Conservation (phyloP, 306 rosid genomes). For the Lupinus albus region DNA sequence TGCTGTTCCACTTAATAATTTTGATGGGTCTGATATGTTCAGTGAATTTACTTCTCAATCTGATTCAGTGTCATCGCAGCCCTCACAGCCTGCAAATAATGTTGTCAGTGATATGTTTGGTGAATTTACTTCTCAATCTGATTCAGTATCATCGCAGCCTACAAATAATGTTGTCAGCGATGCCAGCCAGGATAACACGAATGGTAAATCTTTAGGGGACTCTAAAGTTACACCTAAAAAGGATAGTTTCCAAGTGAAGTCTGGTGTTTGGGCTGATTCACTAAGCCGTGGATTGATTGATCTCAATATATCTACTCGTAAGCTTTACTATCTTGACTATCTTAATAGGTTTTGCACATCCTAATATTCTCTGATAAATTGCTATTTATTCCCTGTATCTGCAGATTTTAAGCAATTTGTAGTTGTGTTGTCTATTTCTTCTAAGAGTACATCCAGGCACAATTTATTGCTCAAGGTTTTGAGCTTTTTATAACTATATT, state of each 20-base stretch:
- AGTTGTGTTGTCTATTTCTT: slow-evolving; percentile 29
- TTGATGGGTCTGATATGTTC: slow-evolving; percentile 78
- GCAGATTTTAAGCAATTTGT: background rate
- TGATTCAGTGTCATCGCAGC: slow-evolving; percentile 60
- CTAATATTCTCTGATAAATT: slow-evolving; percentile 14
- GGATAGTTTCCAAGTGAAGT: slow-evolving; percentile 77
- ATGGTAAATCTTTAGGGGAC: slow-evolving; percentile 50
- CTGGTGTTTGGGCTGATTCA: slow-evolving; percentile 98
- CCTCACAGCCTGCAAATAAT: too few species aligned
- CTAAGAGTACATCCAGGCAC: slow-evolving; percentile 18
- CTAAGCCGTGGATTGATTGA: slow-evolving; percentile 97
- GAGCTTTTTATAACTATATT: slow-evolving; percentile 9
- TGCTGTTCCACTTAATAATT: slow-evolving; percentile 80
- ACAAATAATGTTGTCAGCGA: slow-evolving; percentile 50
- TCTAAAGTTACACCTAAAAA: slow-evolving; percentile 57
- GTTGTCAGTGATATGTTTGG: slow-evolving; percentile 81
- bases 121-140: slow-evolving; percentile 67
- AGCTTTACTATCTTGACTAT: slow-evolving; percentile 47
- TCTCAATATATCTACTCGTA: slow-evolving; percentile 95
- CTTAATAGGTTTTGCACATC: slow-evolving; percentile 20
- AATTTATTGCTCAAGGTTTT: slow-evolving; percentile 4
- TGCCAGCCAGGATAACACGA: slow-evolving; percentile 44
- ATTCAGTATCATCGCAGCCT: slow-evolving; percentile 62
- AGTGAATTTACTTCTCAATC: slow-evolving; percentile 75
- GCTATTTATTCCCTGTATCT: slow-evolving; percentile 24